These are phyloP conservation scores for Phyllosticta paracitricarpa DNA, from an alignment of 2,329 filamentous ascomycete species.

Conservation along the genomic window DNA sequence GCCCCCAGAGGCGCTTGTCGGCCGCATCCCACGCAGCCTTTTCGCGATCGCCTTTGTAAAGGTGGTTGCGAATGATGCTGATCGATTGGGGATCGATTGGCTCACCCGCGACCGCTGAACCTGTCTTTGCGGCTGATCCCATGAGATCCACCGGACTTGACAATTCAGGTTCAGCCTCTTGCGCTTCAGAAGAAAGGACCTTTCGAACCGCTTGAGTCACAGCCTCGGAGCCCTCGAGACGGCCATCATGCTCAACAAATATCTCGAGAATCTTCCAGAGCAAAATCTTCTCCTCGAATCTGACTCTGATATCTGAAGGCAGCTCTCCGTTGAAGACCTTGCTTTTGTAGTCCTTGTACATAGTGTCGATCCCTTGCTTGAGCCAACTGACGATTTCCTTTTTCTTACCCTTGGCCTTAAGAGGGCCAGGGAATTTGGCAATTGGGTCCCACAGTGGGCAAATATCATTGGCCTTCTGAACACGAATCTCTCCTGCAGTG, in stretches of 20 bases:
- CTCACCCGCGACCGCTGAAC: conserved; percentile 42
- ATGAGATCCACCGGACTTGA: conserved; percentile 18
- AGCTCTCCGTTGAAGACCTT: conserved; percentile 41
- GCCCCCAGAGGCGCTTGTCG: conserved; percentile 90
- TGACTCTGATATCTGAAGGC: conserved; percentile 53
- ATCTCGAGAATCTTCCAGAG: conserved; percentile 79
- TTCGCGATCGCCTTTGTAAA: conserved; percentile 75
- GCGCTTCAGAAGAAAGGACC: conserved; percentile 41
- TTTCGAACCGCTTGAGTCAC: conserved; percentile 67
- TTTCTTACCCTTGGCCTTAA: conserved; percentile 87
- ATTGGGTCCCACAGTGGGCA: conserved; percentile 62
- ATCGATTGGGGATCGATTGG: conserved; percentile 59
- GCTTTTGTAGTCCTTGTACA: conserved; percentile 48
- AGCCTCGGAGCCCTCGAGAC: conserved; percentile 60
- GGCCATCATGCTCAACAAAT: conserved; percentile 78
- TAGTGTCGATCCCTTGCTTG: conserved; percentile 58
- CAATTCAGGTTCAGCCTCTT: conserved; percentile 4
- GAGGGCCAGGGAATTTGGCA: conserved; percentile 77
- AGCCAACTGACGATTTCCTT: conserved; percentile 85
- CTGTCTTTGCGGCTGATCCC: conserved; percentile 20
- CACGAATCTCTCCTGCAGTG: conserved; percentile 69
- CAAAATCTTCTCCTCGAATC: conserved; percentile 67
- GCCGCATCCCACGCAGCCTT: conserved; percentile 89
- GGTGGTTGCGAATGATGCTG: conserved; percentile 59
- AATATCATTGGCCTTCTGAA: conserved; percentile 65